Evolutionary conservation across 805 yeast genomes (phyloP), one percentile per base, ranked within the genome.

Genomic region (Spathaspora sp.): DNA sequence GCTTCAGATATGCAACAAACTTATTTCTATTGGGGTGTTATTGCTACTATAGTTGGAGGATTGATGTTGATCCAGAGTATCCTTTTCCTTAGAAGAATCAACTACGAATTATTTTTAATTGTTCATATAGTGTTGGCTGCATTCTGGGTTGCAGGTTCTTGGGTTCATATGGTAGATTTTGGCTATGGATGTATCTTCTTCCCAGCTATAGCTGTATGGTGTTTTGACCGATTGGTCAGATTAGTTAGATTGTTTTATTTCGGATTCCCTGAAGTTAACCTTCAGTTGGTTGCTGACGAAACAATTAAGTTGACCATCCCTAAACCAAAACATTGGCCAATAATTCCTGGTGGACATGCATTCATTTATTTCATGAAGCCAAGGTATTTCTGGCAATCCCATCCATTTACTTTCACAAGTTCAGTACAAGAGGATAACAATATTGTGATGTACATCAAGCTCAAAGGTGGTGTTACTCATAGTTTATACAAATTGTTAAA

Each of bases 61-160:
- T 48, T 63, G 5, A 63, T 72, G 2, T 40, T 68, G 48, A 46
- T 64, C 18, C 76, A 72, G 51, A 70, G 70, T 1, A 51, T 71
- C 51, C 52, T 72, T 46, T 60, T 60, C 17, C 59, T 73, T 20
- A 64, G 78, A 56, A 62, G 75, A 54, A 60, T 48, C 23, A 65
- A 67, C 65, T 73, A 73, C 56, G 77, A 73, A 55, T 49, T 63
- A 0, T 73, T 73, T 52, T 60, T 72, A 18, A 26, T 65, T 9
- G 19, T 66, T 42, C 78, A 73, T 50, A 69, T 72, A 16, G 43
- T 61, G 60, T 59, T 55, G 70, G 80, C 71, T 50, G 75, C 47
- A 48, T 66, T 52, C 50, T 70, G 60, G 72, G 69, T 59, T 75
- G 81, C 48, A 59, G 84, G 81, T 60, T 74, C 57, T 49, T 71